Conservation (phyloP, 2,329 filamentous ascomycete species). For the Ceratocystis ficicola region DNA sequence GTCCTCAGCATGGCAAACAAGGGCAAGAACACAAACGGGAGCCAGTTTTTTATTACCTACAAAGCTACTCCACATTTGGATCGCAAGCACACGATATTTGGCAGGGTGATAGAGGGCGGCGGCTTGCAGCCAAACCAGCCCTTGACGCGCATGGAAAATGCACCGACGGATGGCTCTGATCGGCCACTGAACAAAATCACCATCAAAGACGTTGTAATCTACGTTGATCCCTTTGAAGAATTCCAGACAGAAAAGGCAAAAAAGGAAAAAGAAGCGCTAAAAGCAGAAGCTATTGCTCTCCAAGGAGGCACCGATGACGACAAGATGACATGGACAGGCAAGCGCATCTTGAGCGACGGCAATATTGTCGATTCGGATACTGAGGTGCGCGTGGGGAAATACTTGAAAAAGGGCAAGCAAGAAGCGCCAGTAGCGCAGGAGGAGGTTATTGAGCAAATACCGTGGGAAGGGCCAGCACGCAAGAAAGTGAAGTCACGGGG, state of each 20-base stretch:
- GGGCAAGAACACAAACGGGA: constrained; percentile 92
- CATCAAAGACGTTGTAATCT: constrained; percentile 73
- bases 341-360: constrained; percentile 62
- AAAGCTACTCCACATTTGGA: constrained; percentile 74
- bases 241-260: constrained; percentile 65
- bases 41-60: constrained; percentile 91
- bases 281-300: constrained; percentile 49
- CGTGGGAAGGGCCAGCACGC: constrained; percentile 57
- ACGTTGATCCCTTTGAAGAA: constrained; percentile 90
- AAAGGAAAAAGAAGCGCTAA: constrained; percentile 44
- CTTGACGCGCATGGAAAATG: constrained; percentile 63
- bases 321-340: constrained; percentile 89
- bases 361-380: constrained; percentile 38
- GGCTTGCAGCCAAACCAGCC: constrained; percentile 35
- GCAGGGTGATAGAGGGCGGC: constrained; percentile 63
- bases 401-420: constrained; percentile 42
- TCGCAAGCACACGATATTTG: constrained; percentile 95
- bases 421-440: constrained; percentile 33
- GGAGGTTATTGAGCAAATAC: constrained; percentile 51
- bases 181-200: constrained; percentile 64
- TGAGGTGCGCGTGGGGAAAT: constrained; percentile 57
- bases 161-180: constrained; percentile 62
- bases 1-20: constrained; percentile 95
- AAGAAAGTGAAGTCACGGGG: constrained; percentile 64
- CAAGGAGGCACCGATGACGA: constrained; percentile 74